Evolutionary conservation across 2,329 filamentous ascomycete genomes (phyloP).

Genomic region (Dothiorella sarmentorum): DNA sequence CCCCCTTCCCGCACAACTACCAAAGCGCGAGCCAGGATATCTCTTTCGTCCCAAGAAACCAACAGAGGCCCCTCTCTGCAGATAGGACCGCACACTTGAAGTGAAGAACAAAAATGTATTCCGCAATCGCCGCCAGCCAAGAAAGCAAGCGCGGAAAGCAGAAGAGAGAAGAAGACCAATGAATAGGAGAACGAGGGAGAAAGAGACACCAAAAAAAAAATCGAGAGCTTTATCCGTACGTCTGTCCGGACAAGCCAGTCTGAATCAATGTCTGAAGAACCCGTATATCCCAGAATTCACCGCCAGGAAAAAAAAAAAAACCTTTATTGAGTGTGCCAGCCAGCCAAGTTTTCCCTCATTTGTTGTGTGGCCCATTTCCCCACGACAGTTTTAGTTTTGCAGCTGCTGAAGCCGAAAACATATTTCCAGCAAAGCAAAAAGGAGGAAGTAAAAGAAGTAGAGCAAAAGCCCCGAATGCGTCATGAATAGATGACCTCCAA

Average conservation of each 20-base stretch:
- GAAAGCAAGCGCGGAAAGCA: not conserved
- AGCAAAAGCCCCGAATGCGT: not conserved
- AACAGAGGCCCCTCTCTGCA: too few species aligned
- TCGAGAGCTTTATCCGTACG: not conserved
- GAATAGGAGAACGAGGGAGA: too few species aligned
- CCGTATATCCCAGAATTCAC: not conserved
- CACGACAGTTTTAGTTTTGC: not conserved
- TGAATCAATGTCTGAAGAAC: constrained; percentile 1
- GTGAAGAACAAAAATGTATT: constrained; percentile 5
- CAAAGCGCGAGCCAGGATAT: constrained; percentile 18
- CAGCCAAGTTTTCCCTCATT: constrained; percentile 1
- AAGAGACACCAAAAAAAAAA: not conserved
- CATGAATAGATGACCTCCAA: not conserved
- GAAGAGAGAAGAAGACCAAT: too few species aligned
- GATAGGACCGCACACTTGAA: not conserved
- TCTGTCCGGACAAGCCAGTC: too few species aligned
- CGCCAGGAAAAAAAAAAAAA: constrained; percentile 10
- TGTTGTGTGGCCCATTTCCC: not conserved
- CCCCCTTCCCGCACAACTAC: constrained; percentile 6
- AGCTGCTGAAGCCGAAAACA: constrained; percentile 1
- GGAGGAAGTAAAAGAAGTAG: not conserved
- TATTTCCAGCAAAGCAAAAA: constrained; percentile 3
- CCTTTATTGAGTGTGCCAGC: constrained; percentile 7
- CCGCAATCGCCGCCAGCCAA: not conserved
- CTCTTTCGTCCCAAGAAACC: constrained; percentile 18